Base-by-base conservation (phyloP, 1,284 basidiomycete species). In the Afroboletus lepidellus region DNA sequence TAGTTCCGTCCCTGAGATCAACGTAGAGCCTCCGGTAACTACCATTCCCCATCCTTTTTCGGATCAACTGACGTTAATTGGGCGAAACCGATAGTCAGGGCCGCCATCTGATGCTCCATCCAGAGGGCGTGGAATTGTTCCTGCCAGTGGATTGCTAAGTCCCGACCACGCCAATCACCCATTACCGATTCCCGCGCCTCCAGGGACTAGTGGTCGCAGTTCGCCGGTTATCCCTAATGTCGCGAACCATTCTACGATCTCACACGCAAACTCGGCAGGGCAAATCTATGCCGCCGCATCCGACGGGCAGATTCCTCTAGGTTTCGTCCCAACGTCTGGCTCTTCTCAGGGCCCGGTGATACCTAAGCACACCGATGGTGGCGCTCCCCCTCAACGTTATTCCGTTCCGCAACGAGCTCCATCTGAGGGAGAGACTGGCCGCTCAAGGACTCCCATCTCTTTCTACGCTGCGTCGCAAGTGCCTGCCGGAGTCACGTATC, bases 1-100 rank as follows among this genome's bases (percentile, higher is more conserved):
- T 39, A 68, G 66, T 30, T 69, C 66, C 42, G 63, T 71, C 48
- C 66, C 66, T 58, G 66, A 70, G 48, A 68, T 68, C 55, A 66
- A 41, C 27, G 46, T 68, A 8, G 63, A 71, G 38, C 59, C 66
- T 48, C 66, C 66, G 52, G 66, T 68, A 57, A 59, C 47, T 60
- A 49, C 23, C 15, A 48, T 41, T 21, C 41, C 33, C 23, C 29
- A 24, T 29, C 54, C 50, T 11, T 46, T 54, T 58, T 55, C 38
- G 39, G 48, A 42, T 49, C 18, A 0, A 45, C 58, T 67, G 18
- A 67, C 53, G 37, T 54, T 51, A 51, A 46, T 25, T 50, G 48
- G 18, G 49, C 46, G 46, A 44, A 52, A 49, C 42, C 11, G 53
- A 45, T 16, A 67, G 66, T 71, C 66, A 43, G 54, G 66, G 45